phyloP scores from a whole-genome alignment of 768 basidiomycete species.

The Leucocoprinus leucothites region DNA sequence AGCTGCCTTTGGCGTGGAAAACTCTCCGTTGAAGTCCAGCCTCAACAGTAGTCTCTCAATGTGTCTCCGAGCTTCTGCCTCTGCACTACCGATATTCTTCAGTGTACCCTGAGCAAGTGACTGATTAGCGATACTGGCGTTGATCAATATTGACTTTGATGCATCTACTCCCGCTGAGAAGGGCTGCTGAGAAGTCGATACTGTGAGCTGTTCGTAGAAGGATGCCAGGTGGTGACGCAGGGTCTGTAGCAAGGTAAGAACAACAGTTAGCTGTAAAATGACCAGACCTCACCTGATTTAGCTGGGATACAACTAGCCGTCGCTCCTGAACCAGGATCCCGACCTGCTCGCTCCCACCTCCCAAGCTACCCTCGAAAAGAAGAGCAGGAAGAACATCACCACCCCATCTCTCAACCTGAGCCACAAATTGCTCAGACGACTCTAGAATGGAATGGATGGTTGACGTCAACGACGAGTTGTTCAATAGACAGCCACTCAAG shows the following conservation, averaged over 20 bases:
- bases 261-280: background rate
- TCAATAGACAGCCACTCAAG: slow-evolving; percentile 74
- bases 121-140: slow-evolving; percentile 52
- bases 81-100: slow-evolving; percentile 32
- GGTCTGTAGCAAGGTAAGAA: slow-evolving; percentile 39
- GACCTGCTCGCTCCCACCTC: slow-evolving; percentile 53
- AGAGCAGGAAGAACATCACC: slow-evolving; percentile 86
- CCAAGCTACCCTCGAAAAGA: slow-evolving; percentile 75
- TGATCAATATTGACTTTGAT: slow-evolving; percentile 68
- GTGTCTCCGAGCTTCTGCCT: slow-evolving; percentile 68
- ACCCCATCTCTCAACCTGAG: slow-evolving; percentile 88
- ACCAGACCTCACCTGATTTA: slow-evolving; percentile 64
- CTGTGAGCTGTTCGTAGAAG: slow-evolving; percentile 80
- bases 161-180: slow-evolving; percentile 60
- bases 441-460: slow-evolving; percentile 74
- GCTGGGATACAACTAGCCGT: slow-evolving; percentile 63
- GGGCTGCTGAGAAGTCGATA: slow-evolving; percentile 74
- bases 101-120: slow-evolving; percentile 54
- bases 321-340: slow-evolving; percentile 75
- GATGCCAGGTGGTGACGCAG: slow-evolving; percentile 63
- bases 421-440: slow-evolving; percentile 84
- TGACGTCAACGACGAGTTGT: slow-evolving; percentile 57
- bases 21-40: slow-evolving; percentile 80
- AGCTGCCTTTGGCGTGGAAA: slow-evolving; percentile 48
- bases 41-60: slow-evolving; percentile 80